Evolutionary conservation across 2,329 filamentous ascomycete species (phyloP).

Genomic region (Calonectria henricotiae): DNA sequence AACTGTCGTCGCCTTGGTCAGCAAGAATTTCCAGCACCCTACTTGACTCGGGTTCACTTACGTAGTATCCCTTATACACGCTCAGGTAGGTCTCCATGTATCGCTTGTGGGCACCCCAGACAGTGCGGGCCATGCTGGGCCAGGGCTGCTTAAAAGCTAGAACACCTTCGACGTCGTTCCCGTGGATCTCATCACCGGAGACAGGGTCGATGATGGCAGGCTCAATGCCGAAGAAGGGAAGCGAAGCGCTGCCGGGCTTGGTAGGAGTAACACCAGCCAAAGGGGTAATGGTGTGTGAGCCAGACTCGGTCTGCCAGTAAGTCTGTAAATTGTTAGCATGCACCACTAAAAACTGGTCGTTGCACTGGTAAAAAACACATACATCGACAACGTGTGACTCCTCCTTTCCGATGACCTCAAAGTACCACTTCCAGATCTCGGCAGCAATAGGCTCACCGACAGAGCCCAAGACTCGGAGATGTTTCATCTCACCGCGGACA

Average conservation of each 20-base stretch:
- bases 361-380: slow-evolving; percentile 64
- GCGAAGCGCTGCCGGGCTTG: slow-evolving; percentile 94
- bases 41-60: slow-evolving; percentile 66
- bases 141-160: slow-evolving; percentile 97
- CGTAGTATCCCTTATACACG: slow-evolving; percentile 98
- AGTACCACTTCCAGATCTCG: slow-evolving; percentile 99
- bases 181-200: slow-evolving; percentile 91
- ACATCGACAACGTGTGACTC: slow-evolving; percentile 95
- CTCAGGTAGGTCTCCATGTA: slow-evolving; percentile 99
- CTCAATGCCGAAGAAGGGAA: slow-evolving; percentile 99
- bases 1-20: slow-evolving; percentile 69
- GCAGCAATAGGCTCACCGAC: slow-evolving; percentile 98
- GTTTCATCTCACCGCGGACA: slow-evolving; percentile 90
- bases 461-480: slow-evolving; percentile 90
- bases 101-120: slow-evolving; percentile 97
- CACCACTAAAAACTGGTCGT: not conserved
- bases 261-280: slow-evolving; percentile 94
- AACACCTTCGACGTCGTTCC: slow-evolving; percentile 98
- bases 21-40: not conserved
- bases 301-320: slow-evolving; percentile 99
- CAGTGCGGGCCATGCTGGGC: slow-evolving; percentile 98
- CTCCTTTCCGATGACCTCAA: slow-evolving; percentile 93
- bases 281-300: slow-evolving; percentile 95
- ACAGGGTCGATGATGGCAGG: slow-evolving; percentile 98
- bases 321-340: slow-evolving; percentile 73